Percentiles rank a stretch among this genome's conserved stretches.
phyloP scores from a whole-genome alignment of 2,329 filamentous ascomycete genomes.

The Colletotrichum cuscutae region DNA sequence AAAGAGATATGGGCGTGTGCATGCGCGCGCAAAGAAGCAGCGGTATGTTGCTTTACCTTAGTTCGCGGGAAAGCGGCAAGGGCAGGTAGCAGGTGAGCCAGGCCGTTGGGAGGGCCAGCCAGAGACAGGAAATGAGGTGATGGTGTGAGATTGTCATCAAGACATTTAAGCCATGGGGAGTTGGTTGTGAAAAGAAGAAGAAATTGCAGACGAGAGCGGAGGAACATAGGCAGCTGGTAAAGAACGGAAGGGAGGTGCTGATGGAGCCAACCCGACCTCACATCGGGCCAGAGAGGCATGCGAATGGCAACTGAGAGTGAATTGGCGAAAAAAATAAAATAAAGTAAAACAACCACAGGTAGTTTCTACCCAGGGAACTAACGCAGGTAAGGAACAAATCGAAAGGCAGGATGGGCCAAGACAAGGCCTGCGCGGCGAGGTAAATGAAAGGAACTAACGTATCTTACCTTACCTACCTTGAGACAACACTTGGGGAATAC shows the following conservation, averaged over 20 bases:
- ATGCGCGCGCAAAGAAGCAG: constrained; percentile 2
- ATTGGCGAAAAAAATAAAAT: not conserved
- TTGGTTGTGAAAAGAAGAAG: constrained; percentile 28
- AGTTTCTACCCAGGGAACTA: not conserved
- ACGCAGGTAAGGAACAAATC: not conserved
- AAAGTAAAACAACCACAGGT: not conserved
- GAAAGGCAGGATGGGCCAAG: not conserved
- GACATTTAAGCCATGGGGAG: constrained; percentile 30
- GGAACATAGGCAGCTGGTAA: not conserved
- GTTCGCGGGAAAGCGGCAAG: constrained; percentile 25
- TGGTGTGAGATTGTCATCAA: constrained; percentile 16
- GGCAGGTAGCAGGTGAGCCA: constrained; percentile 22
- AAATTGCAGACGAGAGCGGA: constrained; percentile 5
- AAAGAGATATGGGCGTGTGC: constrained; percentile 4
- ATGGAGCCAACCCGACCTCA: constrained; percentile 17
- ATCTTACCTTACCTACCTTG: not conserved
- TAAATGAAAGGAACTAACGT: not conserved
- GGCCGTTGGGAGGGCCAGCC: constrained; percentile 17
- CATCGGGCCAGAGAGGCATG: not conserved
- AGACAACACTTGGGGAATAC: not conserved
- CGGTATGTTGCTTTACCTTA: not conserved
- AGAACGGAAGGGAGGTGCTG: constrained; percentile 33
- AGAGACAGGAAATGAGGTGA: constrained; percentile 13
- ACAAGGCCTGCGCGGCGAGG: not conserved
- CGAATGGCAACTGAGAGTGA: not conserved